These are phyloP conservation scores for Camelina neglecta DNA, from an alignment of 345 rosid genomes.

Conservation along the genomic window DNA sequence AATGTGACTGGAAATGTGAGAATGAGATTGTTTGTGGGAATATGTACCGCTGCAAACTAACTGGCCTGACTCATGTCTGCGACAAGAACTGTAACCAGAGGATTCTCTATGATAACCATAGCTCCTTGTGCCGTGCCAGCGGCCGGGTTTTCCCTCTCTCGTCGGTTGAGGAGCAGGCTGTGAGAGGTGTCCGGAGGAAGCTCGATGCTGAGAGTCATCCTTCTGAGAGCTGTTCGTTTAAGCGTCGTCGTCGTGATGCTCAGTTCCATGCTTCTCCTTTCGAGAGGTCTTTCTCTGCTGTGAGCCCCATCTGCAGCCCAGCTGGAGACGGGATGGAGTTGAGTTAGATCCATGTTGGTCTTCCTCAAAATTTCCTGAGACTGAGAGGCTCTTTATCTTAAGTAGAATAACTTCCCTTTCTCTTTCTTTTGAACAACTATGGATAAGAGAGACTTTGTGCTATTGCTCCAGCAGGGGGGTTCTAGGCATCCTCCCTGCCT, in stretches of 20 bases:
- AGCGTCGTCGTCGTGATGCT: slow-evolving; percentile 85
- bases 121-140: slow-evolving; percentile 90
- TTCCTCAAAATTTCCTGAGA: slow-evolving; percentile 14
- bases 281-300: slow-evolving; percentile 90
- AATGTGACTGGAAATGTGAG: slow-evolving; percentile 91
- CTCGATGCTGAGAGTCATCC: slow-evolving; percentile 76
- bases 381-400: slow-evolving; percentile 44
- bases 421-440: slow-evolving; percentile 49
- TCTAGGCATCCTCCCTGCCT: slow-evolving; percentile 53
- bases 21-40: slow-evolving; percentile 90
- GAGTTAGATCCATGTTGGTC: slow-evolving; percentile 64
- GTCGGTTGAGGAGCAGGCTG: slow-evolving; percentile 82
- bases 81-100: slow-evolving; percentile 99
- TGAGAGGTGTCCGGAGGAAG: slow-evolving; percentile 96
- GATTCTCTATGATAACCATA: slow-evolving; percentile 95
- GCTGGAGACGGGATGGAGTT: slow-evolving; percentile 96
- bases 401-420: slow-evolving; percentile 45
- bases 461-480: slow-evolving; percentile 52
- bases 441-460: slow-evolving; percentile 56
- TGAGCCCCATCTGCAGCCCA: slow-evolving; percentile 89
- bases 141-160: slow-evolving; percentile 80
- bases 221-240: slow-evolving; percentile 71
- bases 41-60: slow-evolving; percentile 92
- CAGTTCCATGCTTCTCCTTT: slow-evolving; percentile 87
- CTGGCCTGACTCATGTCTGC: slow-evolving; percentile 92